These are phyloP conservation scores for Xylaria polymorpha DNA, from an alignment of 2,329 filamentous ascomycete species.

Conservation along the genomic window DNA sequence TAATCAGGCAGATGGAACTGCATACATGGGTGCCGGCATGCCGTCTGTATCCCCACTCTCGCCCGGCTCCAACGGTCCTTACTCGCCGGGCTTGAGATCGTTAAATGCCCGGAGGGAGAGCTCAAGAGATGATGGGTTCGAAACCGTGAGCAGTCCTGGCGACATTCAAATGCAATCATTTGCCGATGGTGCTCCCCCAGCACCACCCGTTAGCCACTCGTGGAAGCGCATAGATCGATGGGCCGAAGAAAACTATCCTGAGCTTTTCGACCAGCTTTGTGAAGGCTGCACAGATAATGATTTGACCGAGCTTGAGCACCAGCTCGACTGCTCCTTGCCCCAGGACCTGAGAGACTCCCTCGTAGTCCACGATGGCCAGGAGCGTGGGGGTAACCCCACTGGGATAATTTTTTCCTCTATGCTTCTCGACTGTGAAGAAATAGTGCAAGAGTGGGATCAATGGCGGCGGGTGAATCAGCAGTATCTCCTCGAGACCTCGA, in stretches of 20 bases:
- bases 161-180: constrained; percentile 98
- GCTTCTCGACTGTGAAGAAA: constrained; percentile 97
- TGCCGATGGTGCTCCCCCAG: constrained; percentile 87
- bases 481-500: constrained; percentile 74
- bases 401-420: constrained; percentile 94
- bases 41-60: constrained; percentile 55
- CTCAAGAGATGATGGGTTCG: constrained; percentile 73
- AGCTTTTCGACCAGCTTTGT: constrained; percentile 92
- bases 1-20: constrained; percentile 64
- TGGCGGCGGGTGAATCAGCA: constrained; percentile 95
- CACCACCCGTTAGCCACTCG: constrained; percentile 87
- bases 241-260: constrained; percentile 94
- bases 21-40: constrained; percentile 67
- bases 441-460: constrained; percentile 96
- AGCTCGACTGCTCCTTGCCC: constrained; percentile 92
- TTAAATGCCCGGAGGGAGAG: constrained; percentile 71
- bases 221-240: constrained; percentile 95
- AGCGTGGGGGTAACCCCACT: constrained; percentile 89
- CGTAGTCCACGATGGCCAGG: constrained; percentile 94
- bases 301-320: constrained; percentile 95
- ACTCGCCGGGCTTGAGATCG: constrained; percentile 92
- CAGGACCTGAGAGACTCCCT: constrained; percentile 94
- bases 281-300: constrained; percentile 94
- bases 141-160: constrained; percentile 74
- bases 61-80: constrained; percentile 74